Percentiles rank a stretch among this genome's conserved stretches.
phyloP scores from a whole-genome alignment of 176 grass and related monocot genomes.

The bread wheat (Triticum aestivum) region IWGSC_CS_RefSeq_v2.1 NC_057800.1:81083817-81084316 shows the following conservation, averaged over 20 bases:
- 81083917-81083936: background rate
- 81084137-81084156: background rate
- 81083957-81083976: background rate
- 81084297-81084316: too few relatives aligned
- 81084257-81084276: too few relatives aligned
- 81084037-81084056: background rate
- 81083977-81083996: background rate
- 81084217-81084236: background rate
- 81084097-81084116: background rate
- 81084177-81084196: background rate
- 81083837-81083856: background rate
- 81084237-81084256: too few relatives aligned
- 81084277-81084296: too few relatives aligned
- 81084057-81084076: background rate
- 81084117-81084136: background rate
- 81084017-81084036: background rate
- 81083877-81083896: background rate
- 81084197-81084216: background rate
- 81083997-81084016: background rate
- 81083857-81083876: background rate
- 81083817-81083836: constrained; percentile 5
- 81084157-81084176: background rate
- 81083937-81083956: background rate
- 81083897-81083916: background rate
- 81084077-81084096: background rate